Conservation (phyloP, 106 monocot genomes). For the Xerophyta viscosa region DNA sequence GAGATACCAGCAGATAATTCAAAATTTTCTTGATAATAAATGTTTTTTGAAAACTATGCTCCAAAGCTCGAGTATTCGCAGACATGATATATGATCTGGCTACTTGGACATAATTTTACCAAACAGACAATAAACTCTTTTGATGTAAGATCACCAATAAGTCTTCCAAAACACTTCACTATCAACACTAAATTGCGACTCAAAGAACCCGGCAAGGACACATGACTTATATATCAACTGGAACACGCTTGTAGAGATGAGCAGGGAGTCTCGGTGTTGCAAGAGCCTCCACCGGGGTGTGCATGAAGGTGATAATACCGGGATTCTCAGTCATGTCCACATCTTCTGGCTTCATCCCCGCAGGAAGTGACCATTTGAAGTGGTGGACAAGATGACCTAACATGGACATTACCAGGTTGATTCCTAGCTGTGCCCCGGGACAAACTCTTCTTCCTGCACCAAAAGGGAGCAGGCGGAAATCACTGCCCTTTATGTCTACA, state of each 20-base stretch:
- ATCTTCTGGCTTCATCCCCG: conserved; percentile 44
- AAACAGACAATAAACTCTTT: too few relatives aligned
- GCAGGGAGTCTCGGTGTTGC: conserved; percentile 54
- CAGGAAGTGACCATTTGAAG: conserved; percentile 62
- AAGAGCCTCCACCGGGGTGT: conserved; percentile 48
- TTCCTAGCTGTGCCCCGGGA: conserved; percentile 84
- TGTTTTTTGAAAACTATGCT: too few relatives aligned
- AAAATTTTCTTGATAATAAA: too few relatives aligned
- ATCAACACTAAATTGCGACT: too few relatives aligned
- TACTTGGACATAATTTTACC: too few relatives aligned
- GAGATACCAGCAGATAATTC: too few relatives aligned
- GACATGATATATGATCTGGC: too few relatives aligned
- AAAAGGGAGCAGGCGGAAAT: conserved; percentile 81
- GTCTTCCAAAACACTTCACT: too few relatives aligned
- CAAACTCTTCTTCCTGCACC: conserved; percentile 92
- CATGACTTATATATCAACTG: conserved; percentile 28
- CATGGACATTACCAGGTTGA: conserved; percentile 85
- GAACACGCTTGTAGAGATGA: conserved; percentile 39
- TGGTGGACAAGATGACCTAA: conserved; percentile 86
- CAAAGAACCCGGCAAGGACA: background rate
- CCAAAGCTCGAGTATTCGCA: too few relatives aligned
- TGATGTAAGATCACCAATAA: too few relatives aligned
- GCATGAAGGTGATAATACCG: conserved; percentile 85
- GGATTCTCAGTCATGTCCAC: conserved; percentile 79
- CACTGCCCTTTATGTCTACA: conserved; percentile 77